Conservation (phyloP, 2,329 filamentous ascomycete species). For the Fusarium udum region DNA sequence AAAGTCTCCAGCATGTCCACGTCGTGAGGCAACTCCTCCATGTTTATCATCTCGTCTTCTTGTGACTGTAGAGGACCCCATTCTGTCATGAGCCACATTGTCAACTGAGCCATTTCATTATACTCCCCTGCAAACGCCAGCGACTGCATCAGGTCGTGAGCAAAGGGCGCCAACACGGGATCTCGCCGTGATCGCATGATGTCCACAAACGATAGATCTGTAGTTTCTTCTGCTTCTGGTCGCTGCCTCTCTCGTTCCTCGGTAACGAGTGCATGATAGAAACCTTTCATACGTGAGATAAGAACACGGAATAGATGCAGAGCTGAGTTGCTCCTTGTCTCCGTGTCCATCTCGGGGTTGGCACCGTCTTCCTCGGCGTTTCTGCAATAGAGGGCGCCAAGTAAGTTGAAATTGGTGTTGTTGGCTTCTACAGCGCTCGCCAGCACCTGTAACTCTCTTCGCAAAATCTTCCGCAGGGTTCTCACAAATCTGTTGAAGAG, state of each 20-base stretch:
- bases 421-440: conserved; percentile 22
- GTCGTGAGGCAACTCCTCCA: conserved; percentile 47
- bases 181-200: conserved; percentile 48
- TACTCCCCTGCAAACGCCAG: conserved; percentile 70
- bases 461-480: conserved; percentile 41
- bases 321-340: conserved; percentile 3
- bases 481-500: conserved; percentile 40
- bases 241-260: conserved; percentile 38
- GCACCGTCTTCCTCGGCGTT: conserved; percentile 16
- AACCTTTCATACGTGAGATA: conserved; percentile 39
- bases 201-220: conserved; percentile 46
- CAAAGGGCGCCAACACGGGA: conserved; percentile 50
- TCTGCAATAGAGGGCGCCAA: conserved; percentile 30
- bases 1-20: conserved; percentile 52
- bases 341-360: neutral
- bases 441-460: conserved; percentile 40
- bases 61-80: conserved; percentile 50
- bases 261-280: conserved; percentile 41
- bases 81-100: conserved; percentile 67
- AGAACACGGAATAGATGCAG: conserved; percentile 34
- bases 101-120: conserved; percentile 64
- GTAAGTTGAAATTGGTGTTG: conserved; percentile 14
- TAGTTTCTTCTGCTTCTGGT: conserved; percentile 29
- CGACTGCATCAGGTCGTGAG: conserved; percentile 69
- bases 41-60: conserved; percentile 49